A percentile compares a stretch with the other conserved stretches of the same genome.
These are phyloP conservation scores for Friedmanniomyces endolithicus DNA, from an alignment of 495 filamentous ascomycete genomes.

Conservation along the genomic window DNA sequence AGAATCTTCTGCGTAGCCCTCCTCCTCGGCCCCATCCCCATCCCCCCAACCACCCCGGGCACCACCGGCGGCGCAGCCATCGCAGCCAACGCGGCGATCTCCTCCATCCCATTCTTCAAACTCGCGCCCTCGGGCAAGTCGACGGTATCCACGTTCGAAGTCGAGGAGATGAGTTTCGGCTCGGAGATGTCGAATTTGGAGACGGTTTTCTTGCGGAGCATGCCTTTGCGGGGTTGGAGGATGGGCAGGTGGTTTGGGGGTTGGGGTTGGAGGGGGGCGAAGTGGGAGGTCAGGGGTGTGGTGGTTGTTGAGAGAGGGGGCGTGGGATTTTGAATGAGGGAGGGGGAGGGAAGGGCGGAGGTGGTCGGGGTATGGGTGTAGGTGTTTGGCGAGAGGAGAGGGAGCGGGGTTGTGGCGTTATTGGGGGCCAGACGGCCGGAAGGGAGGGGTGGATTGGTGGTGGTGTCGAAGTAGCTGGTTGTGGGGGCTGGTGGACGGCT, in stretches of 20 bases:
- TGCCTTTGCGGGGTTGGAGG: slow-evolving; percentile 19
- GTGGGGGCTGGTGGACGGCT: slow-evolving; percentile 14
- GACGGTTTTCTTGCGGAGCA: slow-evolving; percentile 48
- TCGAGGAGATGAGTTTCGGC: slow-evolving; percentile 65
- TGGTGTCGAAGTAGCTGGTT: slow-evolving; percentile 25
- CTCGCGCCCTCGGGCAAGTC: slow-evolving; percentile 31
- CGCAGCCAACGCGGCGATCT: neutral
- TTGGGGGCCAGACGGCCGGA: neutral
- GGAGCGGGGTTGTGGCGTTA: neutral
- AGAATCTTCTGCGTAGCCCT: neutral
- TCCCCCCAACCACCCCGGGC: no score
- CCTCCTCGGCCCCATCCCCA: no score
- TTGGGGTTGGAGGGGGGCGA: no score
- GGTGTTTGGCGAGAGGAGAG: slow-evolving; percentile 3
- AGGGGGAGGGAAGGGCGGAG: no score
- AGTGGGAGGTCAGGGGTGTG: no score
- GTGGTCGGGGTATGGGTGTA: no score
- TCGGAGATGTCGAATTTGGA: slow-evolving; percentile 73
- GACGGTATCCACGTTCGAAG: slow-evolving; percentile 49
- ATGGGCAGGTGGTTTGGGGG: slow-evolving; percentile 22
- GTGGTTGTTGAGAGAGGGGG: no score
- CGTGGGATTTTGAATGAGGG: no score
- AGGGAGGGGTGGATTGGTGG: slow-evolving; percentile 17
- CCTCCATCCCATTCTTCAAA: slow-evolving; percentile 30
- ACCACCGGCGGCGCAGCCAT: no score